phyloP scores from a whole-genome alignment of 176 grass and related monocot genomes.

The Miscanthus lutarioriparius region DNA sequence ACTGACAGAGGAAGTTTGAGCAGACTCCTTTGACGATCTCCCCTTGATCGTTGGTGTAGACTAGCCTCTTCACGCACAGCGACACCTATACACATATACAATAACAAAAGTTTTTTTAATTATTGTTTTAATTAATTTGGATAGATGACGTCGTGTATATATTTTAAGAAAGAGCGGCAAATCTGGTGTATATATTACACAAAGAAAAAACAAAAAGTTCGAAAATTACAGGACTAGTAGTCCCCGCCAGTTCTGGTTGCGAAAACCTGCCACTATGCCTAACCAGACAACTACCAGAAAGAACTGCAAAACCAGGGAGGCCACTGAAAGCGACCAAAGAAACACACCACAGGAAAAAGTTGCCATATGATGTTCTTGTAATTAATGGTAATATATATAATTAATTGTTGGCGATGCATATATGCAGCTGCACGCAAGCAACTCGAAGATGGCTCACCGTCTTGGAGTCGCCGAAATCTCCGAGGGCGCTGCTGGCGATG shows the following conservation, averaged over 20 bases:
- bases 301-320: neutral
- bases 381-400: neutral
- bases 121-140: neutral
- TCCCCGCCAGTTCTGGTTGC: neutral
- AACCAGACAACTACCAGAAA: neutral
- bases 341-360: neutral
- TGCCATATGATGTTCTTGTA: neutral
- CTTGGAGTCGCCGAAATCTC: conserved; percentile 85
- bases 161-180: neutral
- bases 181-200: neutral
- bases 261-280: neutral
- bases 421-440: neutral
- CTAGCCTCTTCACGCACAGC: conserved; percentile 88
- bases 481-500: conserved; percentile 90
- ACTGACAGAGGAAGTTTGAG: conserved; percentile 87
- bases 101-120: neutral
- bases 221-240: neutral
- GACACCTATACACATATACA: conserved; percentile 58
- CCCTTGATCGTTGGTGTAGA: conserved; percentile 93
- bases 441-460: conserved; percentile 24
- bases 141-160: neutral
- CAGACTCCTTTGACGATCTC: conserved; percentile 97
- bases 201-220: neutral
- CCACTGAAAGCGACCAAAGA: neutral
- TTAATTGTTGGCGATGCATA: neutral